phyloP scores from a whole-genome alignment of 305 asterid species.

The Fraxinus angustifolia region DNA sequence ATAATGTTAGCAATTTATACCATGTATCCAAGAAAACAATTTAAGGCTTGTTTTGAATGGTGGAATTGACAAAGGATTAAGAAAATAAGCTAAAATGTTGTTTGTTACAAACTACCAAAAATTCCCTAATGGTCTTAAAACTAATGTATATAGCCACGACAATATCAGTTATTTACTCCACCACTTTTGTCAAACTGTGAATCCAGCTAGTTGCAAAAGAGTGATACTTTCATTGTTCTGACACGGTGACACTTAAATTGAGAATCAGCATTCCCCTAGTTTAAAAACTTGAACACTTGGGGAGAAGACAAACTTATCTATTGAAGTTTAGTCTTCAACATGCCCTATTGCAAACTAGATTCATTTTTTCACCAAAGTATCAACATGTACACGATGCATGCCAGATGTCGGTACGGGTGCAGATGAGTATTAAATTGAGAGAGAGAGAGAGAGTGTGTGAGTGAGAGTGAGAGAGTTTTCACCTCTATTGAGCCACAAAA shows the following conservation, averaged over 20 bases:
- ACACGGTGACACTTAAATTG: not conserved
- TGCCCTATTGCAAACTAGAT: not conserved
- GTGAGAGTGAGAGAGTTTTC: not conserved
- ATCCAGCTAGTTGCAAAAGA: not conserved
- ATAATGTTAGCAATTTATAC: not conserved
- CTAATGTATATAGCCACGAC: not conserved
- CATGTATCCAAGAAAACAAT: not conserved
- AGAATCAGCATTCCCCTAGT: not conserved
- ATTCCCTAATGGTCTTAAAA: not conserved
- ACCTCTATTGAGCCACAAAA: slow-evolving; percentile 52
- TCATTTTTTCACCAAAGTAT: not conserved
- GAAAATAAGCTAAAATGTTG: not conserved
- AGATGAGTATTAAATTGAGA: not conserved
- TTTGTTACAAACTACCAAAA: not conserved
- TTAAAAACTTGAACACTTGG: not conserved
- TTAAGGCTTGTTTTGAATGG: not conserved
- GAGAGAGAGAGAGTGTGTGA: not conserved
- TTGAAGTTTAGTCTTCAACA: not conserved
- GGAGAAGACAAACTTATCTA: too few species aligned
- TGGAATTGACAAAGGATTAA: not conserved
- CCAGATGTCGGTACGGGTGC: not conserved
- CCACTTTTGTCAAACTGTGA: too few species aligned
- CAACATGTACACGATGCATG: not conserved
- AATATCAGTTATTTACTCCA: not conserved
- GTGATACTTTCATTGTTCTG: not conserved